A percentile compares a stretch with the other conserved stretches of the same genome.
phyloP scores from a whole-genome alignment of 2,329 filamentous ascomycete genomes.

The Ophiostoma ips region DNA sequence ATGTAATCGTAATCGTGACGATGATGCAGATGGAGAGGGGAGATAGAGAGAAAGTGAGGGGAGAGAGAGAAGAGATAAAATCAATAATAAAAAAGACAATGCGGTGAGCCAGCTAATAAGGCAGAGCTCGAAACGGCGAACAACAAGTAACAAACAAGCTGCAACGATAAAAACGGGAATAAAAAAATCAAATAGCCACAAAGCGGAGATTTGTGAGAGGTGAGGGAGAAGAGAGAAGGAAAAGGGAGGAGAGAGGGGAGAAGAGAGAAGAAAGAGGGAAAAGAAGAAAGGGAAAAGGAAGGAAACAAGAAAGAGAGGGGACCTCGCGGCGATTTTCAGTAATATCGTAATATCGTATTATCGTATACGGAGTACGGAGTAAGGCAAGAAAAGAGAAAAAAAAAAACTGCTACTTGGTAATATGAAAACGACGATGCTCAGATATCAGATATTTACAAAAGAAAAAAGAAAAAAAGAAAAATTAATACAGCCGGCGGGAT shows the following conservation, averaged over 20 bases:
- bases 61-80: neutral
- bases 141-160: conserved; percentile 1
- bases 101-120: neutral
- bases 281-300: neutral
- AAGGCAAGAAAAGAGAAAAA: too few relatives aligned
- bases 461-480: neutral
- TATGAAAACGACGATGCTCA: too few relatives aligned
- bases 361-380: too few relatives aligned
- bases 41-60: neutral
- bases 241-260: neutral
- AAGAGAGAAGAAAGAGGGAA: neutral
- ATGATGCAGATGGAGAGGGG: neutral
- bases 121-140: neutral
- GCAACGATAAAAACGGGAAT: neutral
- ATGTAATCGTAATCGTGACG: neutral
- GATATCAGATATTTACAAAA: neutral
- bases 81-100: neutral
- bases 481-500: neutral
- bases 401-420: too few relatives aligned
- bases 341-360: too few relatives aligned
- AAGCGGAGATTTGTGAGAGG: neutral
- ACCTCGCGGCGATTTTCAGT: too few relatives aligned
- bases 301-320: too few relatives aligned
- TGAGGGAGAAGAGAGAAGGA: neutral
- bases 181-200: neutral